These are phyloP conservation scores for Lepraria neglecta DNA, from an alignment of 495 filamentous ascomycete genomes.

Conservation along the genomic window DNA sequence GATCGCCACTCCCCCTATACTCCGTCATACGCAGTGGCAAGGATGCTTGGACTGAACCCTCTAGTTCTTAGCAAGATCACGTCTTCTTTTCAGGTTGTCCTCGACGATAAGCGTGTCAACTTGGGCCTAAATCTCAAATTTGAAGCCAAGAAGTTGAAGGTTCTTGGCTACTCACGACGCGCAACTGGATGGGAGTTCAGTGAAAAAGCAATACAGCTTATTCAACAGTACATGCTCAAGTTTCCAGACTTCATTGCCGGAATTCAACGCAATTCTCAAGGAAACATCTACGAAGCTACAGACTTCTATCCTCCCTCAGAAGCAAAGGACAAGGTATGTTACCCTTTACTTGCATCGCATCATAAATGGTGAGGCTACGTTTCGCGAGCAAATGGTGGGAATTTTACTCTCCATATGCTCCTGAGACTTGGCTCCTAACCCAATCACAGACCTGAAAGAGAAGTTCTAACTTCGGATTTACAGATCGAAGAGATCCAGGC, in stretches of 20 bases:
- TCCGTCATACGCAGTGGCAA: conserved; percentile 81
- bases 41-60: conserved; percentile 70
- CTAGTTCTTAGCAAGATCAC: conserved; percentile 93
- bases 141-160: conserved; percentile 89
- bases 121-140: conserved; percentile 96
- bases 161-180: conserved; percentile 88
- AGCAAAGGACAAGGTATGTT: conserved; percentile 44
- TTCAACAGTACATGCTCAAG: conserved; percentile 80
- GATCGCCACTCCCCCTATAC: conserved; percentile 66
- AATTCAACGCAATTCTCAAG: conserved; percentile 68
- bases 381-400: too few species aligned
- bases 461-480: too few species aligned
- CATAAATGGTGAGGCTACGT: too few species aligned
- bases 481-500: conserved; percentile 75
- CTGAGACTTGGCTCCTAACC: too few species aligned
- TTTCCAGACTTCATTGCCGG: conserved; percentile 94
- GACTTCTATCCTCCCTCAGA: conserved; percentile 74
- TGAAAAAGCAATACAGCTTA: conserved; percentile 68
- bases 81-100: conserved; percentile 77
- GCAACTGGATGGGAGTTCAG: conserved; percentile 93
- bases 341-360: too few species aligned
- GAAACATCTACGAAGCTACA: conserved; percentile 68
- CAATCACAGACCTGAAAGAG: too few species aligned
- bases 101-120: conserved; percentile 73
- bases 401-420: too few species aligned